Evolutionary conservation across 1,284 basidiomycete species (phyloP), one percentile per base, ranked within the genome.

Genomic region (Sanguinoderma infundibulare): DNA sequence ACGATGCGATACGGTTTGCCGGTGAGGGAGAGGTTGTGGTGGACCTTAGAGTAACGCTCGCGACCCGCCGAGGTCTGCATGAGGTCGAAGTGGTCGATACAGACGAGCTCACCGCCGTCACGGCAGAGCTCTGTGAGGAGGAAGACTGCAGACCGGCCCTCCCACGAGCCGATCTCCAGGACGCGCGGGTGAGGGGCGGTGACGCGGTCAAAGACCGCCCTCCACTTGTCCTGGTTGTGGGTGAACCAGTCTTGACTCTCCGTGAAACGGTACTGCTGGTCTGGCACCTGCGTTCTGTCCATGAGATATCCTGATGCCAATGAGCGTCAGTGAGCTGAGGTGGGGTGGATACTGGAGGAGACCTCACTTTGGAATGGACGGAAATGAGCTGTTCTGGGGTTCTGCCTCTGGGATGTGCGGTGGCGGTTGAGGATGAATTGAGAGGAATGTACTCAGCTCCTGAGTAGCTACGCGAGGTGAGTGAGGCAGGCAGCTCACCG

Each of bases 91-190:
- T 86, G 85, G 68, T 86, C 85, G 62, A 87, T 80, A 64, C 83
- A 86, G 47, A 83, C 76, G 17, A 87, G 69, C 49, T 79, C 78
- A 4, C 83, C 82, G 12, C 70, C 69, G 6, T 69, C 63, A n/a
- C 70, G 70, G 68, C 83, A 85, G 44, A 86, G 78, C 39, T 81
- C 77, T 8, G 70, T 75, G 42, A 83, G 74, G 38, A 85, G 74
- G 72, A 83, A 86, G 24, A 84, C 79, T 20, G 83, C 84, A 0
- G 85, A 87, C 51, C 85, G 80, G 22, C 85, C 86, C 71, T 87
- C 85, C 84, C 85, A 87, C 15, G 82, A 84, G 4, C 86, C 84
- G n/a, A 87, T 84, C 69, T 86, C 85, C 14, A 86, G 79, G 6
- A 74, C 79, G 15, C 84, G 78, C 12, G 84, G 83, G 0, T 68